Evolutionary conservation across 2,329 filamentous ascomycete species (phyloP).

Genomic region (Celoporthe dispersa): DNA sequence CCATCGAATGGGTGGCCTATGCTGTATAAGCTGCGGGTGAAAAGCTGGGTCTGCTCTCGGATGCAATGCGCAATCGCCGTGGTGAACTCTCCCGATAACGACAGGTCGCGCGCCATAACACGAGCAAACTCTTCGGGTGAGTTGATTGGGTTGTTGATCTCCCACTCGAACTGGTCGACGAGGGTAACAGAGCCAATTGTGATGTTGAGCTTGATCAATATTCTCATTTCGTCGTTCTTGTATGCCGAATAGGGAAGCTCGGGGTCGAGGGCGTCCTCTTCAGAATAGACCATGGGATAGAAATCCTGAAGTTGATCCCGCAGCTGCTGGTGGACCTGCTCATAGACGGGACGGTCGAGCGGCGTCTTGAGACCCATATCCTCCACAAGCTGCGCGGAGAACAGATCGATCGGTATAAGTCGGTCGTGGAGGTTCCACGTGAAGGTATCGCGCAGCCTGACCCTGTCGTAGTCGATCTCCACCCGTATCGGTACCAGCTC

Average conservation of each 20-base stretch:
- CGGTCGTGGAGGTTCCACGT: slow-evolving; percentile 98
- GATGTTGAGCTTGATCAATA: slow-evolving; percentile 94
- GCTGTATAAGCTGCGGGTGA: slow-evolving; percentile 90
- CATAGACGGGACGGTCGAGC: slow-evolving; percentile 64
- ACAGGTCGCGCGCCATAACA: slow-evolving; percentile 87
- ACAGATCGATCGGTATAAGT: slow-evolving; percentile 76
- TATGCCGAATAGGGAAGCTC: slow-evolving; percentile 90
- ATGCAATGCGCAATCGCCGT: slow-evolving; percentile 98
- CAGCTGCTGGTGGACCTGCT: slow-evolving; percentile 70
- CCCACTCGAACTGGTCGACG: slow-evolving; percentile 98
- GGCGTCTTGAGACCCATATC: slow-evolving; percentile 83
- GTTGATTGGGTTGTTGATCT: slow-evolving; percentile 93
- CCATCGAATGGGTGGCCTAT: slow-evolving; percentile 95
- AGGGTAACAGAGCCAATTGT: slow-evolving; percentile 94
- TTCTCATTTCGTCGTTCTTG: slow-evolving; percentile 99
- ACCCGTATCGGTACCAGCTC: slow-evolving; percentile 89
- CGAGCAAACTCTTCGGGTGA: slow-evolving; percentile 93
- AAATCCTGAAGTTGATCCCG: slow-evolving; percentile 91
- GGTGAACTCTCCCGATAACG: slow-evolving; percentile 91
- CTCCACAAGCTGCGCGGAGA: slow-evolving; percentile 88
- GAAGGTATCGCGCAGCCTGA: slow-evolving; percentile 95
- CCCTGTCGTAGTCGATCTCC: slow-evolving; percentile 94
- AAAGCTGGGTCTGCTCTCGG: slow-evolving; percentile 92
- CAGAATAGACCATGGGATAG: slow-evolving; percentile 87
- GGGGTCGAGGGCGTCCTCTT: slow-evolving; percentile 88